phyloP scores from a whole-genome alignment of 2,329 filamentous ascomycete species.

The Alternaria triticina region DNA sequence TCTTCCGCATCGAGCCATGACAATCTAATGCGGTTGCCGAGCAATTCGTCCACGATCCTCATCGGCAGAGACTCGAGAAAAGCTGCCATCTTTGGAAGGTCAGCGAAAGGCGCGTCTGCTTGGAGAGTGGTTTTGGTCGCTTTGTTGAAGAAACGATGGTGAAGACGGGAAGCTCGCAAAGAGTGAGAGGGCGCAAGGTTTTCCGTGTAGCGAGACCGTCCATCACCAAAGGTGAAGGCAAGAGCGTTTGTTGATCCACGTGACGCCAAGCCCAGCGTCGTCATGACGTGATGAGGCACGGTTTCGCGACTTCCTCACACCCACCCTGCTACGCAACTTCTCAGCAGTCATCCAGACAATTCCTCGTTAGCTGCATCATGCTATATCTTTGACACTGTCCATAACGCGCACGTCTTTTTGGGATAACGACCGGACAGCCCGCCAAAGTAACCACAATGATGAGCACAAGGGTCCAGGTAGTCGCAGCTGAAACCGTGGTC shows the following conservation, averaged over 20 bases:
- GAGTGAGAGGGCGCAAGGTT: fast-evolving
- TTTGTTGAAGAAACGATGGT: not conserved
- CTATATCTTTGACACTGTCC: fast-evolving
- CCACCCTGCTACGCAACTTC: not conserved
- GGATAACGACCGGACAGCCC: not conserved
- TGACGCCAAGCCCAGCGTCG: not conserved
- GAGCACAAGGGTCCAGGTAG: not conserved
- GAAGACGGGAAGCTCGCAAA: fast-evolving
- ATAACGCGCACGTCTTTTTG: not conserved
- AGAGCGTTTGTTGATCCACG: not conserved
- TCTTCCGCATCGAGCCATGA: no score
- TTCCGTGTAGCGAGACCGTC: not conserved
- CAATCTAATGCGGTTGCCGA: no score
- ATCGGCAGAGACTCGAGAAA: no score
- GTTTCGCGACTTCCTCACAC: not conserved
- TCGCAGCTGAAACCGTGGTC: not conserved
- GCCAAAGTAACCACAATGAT: not conserved
- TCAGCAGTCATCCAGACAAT: no score
- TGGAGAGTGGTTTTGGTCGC: not conserved
- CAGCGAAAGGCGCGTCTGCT: not conserved
- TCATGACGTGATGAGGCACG: not conserved
- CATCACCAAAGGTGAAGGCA: not conserved
- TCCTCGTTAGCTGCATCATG: no score
- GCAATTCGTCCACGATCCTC: no score
- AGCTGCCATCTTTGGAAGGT: no score